Percentiles rank a stretch among this genome's conserved stretches.
phyloP scores from a whole-genome alignment of 495 filamentous ascomycete species.

The Penicillium odoratum region DNA sequence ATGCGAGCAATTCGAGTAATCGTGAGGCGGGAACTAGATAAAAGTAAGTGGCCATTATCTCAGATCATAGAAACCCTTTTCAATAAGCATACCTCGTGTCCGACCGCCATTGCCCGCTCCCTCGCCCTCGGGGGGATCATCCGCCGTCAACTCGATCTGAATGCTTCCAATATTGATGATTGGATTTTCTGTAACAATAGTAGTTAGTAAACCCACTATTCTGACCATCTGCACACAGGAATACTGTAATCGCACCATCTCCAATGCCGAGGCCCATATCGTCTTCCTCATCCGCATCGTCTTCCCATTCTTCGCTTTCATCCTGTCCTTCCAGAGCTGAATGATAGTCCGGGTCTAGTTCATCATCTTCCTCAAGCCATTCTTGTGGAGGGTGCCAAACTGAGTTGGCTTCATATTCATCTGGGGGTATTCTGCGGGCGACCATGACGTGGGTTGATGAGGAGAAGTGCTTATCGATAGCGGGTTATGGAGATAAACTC shows the following conservation, averaged over 20 bases:
- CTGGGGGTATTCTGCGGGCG: constrained; percentile 10
- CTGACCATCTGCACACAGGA: constrained; percentile 23
- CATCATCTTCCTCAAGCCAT: constrained; percentile 44
- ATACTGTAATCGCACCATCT: constrained; percentile 38
- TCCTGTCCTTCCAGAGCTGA: constrained; percentile 18
- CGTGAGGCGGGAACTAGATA: constrained; percentile 30
- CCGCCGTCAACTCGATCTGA: constrained; percentile 49
- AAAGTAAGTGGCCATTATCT: constrained; percentile 8
- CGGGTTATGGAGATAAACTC: constrained; percentile 1
- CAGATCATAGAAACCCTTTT: background rate
- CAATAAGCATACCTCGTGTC: constrained; percentile 9
- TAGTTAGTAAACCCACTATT: constrained; percentile 14
- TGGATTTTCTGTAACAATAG: constrained; percentile 20
- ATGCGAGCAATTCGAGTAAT: constrained; percentile 40
- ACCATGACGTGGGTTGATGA: constrained; percentile 23
- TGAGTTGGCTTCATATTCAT: constrained; percentile 12
- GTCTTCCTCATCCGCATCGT: constrained; percentile 44
- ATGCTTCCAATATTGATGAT: constrained; percentile 42
- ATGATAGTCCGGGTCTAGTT: constrained; percentile 23
- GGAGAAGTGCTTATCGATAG: constrained; percentile 35
- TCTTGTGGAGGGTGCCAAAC: constrained; percentile 43
- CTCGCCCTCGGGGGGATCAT: constrained; percentile 38
- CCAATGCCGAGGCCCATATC: constrained; percentile 44
- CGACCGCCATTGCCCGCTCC: constrained; percentile 42
- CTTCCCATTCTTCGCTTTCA: constrained; percentile 22